Conservation (phyloP, 192 early-diverging fungal genomes). For the Coemansia sp. region DNA sequence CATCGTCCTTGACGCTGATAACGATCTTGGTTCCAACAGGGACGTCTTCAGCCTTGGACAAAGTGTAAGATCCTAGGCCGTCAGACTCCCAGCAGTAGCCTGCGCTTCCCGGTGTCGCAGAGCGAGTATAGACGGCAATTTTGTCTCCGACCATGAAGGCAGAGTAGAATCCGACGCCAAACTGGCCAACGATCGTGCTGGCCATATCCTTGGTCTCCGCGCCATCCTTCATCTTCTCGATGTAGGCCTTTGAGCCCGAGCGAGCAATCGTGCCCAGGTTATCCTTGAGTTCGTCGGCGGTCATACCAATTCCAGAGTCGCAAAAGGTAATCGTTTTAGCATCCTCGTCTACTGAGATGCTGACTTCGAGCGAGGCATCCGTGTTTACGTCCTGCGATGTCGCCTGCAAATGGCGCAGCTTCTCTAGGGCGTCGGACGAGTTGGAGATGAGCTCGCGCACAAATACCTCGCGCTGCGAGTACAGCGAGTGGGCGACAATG, state of each 20-base stretch:
- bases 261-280: slow-evolving; percentile 98
- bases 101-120: slow-evolving; percentile 73
- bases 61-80: slow-evolving; percentile 88
- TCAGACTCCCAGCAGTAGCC: slow-evolving; percentile 96
- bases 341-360: slow-evolving; percentile 74
- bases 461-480: slow-evolving; percentile 96
- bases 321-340: slow-evolving; percentile 77
- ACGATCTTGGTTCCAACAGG: slow-evolving; percentile 95
- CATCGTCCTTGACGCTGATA: slow-evolving; percentile 88
- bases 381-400: slow-evolving; percentile 78
- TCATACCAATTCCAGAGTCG: slow-evolving; percentile 98
- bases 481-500: slow-evolving; percentile 94
- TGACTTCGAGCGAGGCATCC: slow-evolving; percentile 79
- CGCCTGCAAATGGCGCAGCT: slow-evolving; percentile 82
- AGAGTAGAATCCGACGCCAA: slow-evolving; percentile 99
- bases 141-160: slow-evolving; percentile 95
- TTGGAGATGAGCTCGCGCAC: slow-evolving; percentile 96
- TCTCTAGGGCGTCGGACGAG: slow-evolving; percentile 96
- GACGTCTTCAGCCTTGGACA: slow-evolving; percentile 88
- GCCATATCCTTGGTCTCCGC: slow-evolving; percentile 59
- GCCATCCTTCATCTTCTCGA: slow-evolving; percentile 65
- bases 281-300: slow-evolving; percentile 78
- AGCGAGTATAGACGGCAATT: slow-evolving; percentile 89
- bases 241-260: slow-evolving; percentile 87
- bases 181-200: slow-evolving; percentile 90